Conservation (phyloP, 129 eudicot genomes). For the Centrapalus pauciflorus region DNA sequence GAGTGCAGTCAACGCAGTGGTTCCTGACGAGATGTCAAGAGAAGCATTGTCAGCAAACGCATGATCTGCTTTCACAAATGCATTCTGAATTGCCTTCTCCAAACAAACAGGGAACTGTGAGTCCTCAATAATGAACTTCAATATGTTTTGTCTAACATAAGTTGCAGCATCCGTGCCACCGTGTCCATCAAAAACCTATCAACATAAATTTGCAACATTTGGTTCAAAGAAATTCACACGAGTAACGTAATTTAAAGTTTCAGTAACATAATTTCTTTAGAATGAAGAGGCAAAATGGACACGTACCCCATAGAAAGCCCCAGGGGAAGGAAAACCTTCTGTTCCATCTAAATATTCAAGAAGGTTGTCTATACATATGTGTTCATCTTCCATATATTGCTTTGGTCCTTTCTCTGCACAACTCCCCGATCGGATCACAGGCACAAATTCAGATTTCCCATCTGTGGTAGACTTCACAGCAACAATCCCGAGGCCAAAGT, state of each 20-base stretch:
- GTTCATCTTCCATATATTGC: slow-evolving; percentile 89
- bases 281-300: background rate
- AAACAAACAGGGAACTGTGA: slow-evolving; percentile 60
- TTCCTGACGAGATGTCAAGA: slow-evolving; percentile 89
- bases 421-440: slow-evolving; percentile 79
- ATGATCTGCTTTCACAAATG: slow-evolving; percentile 75
- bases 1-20: slow-evolving; percentile 81
- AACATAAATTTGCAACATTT: background rate
- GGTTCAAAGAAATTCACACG: background rate
- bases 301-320: slow-evolving; percentile 88
- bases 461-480: slow-evolving; percentile 48
- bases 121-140: slow-evolving; percentile 69
- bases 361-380: slow-evolving; percentile 76
- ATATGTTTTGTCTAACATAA: slow-evolving; percentile 56
- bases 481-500: slow-evolving; percentile 35
- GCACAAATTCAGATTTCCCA: slow-evolving; percentile 47
- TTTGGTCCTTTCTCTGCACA: slow-evolving; percentile 91
- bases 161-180: slow-evolving; percentile 93
- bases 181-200: slow-evolving; percentile 97
- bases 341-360: slow-evolving; percentile 43
- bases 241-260: background rate
- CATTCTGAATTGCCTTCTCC: slow-evolving; percentile 66
- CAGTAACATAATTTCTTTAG: background rate
- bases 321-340: slow-evolving; percentile 56
- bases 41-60: slow-evolving; percentile 70